Evolutionary conservation across 2,329 filamentous ascomycete species (phyloP).

Genomic region (Fusarium proliferatum): DNA sequence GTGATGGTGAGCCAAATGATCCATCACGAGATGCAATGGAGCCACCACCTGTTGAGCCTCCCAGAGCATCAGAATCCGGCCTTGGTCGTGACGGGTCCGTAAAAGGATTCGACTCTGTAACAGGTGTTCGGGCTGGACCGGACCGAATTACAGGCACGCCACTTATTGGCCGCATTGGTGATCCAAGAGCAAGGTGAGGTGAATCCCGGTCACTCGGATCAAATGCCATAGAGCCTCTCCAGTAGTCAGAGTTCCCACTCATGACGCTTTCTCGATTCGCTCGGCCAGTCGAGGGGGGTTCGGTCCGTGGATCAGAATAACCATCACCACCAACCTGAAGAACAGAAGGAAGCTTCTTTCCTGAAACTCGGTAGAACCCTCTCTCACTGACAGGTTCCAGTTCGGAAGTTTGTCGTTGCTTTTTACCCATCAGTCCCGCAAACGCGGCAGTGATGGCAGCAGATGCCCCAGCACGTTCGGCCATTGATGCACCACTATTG

Average conservation of each 20-base stretch:
- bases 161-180: slow-evolving; percentile 70
- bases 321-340: slow-evolving; percentile 72
- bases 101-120: slow-evolving; percentile 66
- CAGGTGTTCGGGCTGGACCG: slow-evolving; percentile 73
- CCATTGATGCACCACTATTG: slow-evolving; percentile 53
- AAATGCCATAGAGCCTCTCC: slow-evolving; percentile 64
- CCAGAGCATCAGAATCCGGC: slow-evolving; percentile 41
- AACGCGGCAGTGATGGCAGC: slow-evolving; percentile 60
- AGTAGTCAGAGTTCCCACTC: slow-evolving; percentile 64
- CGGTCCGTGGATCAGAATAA: slow-evolving; percentile 60
- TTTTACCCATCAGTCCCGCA: slow-evolving; percentile 59
- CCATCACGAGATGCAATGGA: slow-evolving; percentile 38
- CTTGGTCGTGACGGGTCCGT: slow-evolving; percentile 48
- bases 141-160: slow-evolving; percentile 70
- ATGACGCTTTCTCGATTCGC: slow-evolving; percentile 51
- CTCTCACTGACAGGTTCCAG: slow-evolving; percentile 59
- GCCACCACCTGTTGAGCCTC: slow-evolving; percentile 37
- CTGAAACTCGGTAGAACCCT: slow-evolving; percentile 73
- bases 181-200: slow-evolving; percentile 62
- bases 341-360: slow-evolving; percentile 72
- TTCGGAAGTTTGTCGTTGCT: slow-evolving; percentile 39
- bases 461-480: slow-evolving; percentile 54
- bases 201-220: slow-evolving; percentile 49
- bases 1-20: slow-evolving; percentile 43
- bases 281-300: slow-evolving; percentile 35